phyloP scores from a whole-genome alignment of 345 rosid genomes.

The Citrus maxima region DNA sequence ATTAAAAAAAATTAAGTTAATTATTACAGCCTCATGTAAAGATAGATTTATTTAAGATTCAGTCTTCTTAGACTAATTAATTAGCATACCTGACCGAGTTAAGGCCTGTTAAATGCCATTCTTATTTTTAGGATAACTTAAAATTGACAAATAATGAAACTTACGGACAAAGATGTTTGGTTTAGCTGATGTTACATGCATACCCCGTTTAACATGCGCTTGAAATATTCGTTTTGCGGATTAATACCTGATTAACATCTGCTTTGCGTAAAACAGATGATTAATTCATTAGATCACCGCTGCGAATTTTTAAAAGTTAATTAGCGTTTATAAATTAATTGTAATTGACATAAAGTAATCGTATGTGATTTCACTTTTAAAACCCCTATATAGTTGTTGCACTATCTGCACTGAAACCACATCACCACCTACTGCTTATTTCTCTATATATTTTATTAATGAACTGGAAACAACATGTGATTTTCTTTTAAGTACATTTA shows the following conservation, averaged over 20 bases:
- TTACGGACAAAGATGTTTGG: not conserved
- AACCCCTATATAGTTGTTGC: too few relatives aligned
- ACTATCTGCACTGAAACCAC: too few relatives aligned
- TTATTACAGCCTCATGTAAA: not conserved
- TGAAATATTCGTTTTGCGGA: too few relatives aligned
- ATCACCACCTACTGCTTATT: too few relatives aligned
- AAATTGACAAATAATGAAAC: not conserved
- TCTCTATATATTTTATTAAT: too few relatives aligned
- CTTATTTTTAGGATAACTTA: not conserved
- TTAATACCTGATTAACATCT: not conserved
- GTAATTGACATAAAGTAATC: too few relatives aligned
- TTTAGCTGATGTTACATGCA: not conserved
- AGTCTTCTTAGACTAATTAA: not conserved
- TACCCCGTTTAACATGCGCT: not conserved
- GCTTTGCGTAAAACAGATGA: too few relatives aligned
- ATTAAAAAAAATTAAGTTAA: too few relatives aligned
- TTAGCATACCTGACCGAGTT: not conserved
- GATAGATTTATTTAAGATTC: not conserved
- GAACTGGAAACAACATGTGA: too few relatives aligned
- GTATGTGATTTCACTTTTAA: too few relatives aligned
- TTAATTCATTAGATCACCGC: not conserved
- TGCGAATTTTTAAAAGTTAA: not conserved
- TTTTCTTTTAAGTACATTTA: too few relatives aligned
- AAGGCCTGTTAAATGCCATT: not conserved
- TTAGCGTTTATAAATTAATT: too few relatives aligned